A percentile compares a stretch with the other conserved stretches of the same genome.
These are phyloP conservation scores for Aspergillus chevalieri DNA, from an alignment of 2,329 filamentous ascomycete genomes.

Conservation along the genomic window DNA sequence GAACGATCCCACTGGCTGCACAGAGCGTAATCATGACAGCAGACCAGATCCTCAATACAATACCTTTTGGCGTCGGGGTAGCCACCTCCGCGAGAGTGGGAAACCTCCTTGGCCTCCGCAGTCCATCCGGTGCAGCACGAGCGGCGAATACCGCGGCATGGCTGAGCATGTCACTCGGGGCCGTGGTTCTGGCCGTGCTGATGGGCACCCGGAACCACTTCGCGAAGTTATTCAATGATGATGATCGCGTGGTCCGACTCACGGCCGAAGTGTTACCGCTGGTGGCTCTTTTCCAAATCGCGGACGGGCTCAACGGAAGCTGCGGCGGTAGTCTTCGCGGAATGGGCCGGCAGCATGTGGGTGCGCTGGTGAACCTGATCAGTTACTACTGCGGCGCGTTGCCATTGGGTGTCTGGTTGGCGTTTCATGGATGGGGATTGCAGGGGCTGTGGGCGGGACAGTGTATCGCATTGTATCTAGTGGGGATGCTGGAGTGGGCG, in stretches of 20 bases:
- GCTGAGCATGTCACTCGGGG: slow-evolving; percentile 64
- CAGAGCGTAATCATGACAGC: slow-evolving; percentile 88
- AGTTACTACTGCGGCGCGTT: slow-evolving; percentile 80
- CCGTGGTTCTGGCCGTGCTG: slow-evolving; percentile 60
- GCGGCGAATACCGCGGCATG: slow-evolving; percentile 71
- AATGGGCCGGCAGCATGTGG: slow-evolving; percentile 81
- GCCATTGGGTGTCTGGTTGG: slow-evolving; percentile 75
- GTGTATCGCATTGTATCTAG: slow-evolving; percentile 72
- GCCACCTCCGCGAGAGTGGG: slow-evolving; percentile 72
- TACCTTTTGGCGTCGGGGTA: slow-evolving; percentile 81
- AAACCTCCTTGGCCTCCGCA: slow-evolving; percentile 67
- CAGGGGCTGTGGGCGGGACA: slow-evolving; percentile 77
- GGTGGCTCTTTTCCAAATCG: slow-evolving; percentile 84
- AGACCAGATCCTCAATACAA: slow-evolving; percentile 76
- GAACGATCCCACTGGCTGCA: slow-evolving; percentile 71
- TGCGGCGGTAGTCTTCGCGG: slow-evolving; percentile 76
- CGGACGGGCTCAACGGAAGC: slow-evolving; percentile 77
- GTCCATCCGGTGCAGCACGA: slow-evolving; percentile 59
- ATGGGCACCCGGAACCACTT: slow-evolving; percentile 68
- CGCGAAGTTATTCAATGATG: slow-evolving; percentile 74
- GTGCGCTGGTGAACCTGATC: slow-evolving; percentile 71
- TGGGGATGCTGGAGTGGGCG: slow-evolving; percentile 70
- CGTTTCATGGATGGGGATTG: slow-evolving; percentile 80
- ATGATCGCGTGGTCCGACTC: slow-evolving; percentile 62
- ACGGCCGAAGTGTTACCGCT: slow-evolving; percentile 78